phyloP scores from a whole-genome alignment of 2,329 filamentous ascomycete species.

The Phoma sp. region DNA sequence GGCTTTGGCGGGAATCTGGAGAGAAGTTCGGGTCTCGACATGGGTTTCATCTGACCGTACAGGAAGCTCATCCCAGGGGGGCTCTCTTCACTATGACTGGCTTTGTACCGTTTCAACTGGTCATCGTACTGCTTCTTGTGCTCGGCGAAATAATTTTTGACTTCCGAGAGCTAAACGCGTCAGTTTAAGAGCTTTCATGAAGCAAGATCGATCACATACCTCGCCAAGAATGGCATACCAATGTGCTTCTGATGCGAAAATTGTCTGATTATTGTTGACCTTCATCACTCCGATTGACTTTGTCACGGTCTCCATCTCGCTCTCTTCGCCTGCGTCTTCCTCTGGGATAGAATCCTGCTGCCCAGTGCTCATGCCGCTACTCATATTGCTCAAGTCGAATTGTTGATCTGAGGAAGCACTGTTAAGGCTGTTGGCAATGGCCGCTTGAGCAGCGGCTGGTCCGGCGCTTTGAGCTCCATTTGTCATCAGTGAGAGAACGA shows the following conservation, averaged over 20 bases:
- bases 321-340: slow-evolving; percentile 62
- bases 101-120: slow-evolving; percentile 76
- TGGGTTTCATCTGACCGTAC: slow-evolving; percentile 72
- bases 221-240: slow-evolving; percentile 60
- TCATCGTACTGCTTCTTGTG: slow-evolving; percentile 90
- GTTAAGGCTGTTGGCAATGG: slow-evolving; percentile 56
- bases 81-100: slow-evolving; percentile 63
- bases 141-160: slow-evolving; percentile 84
- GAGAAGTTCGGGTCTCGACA: slow-evolving; percentile 77
- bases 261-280: slow-evolving; percentile 55
- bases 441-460: slow-evolving; percentile 64
- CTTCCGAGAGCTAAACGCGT: slow-evolving; percentile 74
- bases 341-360: slow-evolving; percentile 61
- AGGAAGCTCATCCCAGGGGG: slow-evolving; percentile 76
- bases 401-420: slow-evolving; percentile 47
- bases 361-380: slow-evolving; percentile 61
- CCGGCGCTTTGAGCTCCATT: slow-evolving; percentile 72
- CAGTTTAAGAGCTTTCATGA: slow-evolving; percentile 1
- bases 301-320: slow-evolving; percentile 64
- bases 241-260: slow-evolving; percentile 59
- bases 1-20: slow-evolving; percentile 80
- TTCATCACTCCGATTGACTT: slow-evolving; percentile 61
- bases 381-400: slow-evolving; percentile 62
- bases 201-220: slow-evolving; percentile 38
- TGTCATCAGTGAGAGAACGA: slow-evolving; percentile 94